Evolutionary conservation across 1,284 basidiomycete genomes (phyloP).

Genomic region (Leccinum solheimii): DNA sequence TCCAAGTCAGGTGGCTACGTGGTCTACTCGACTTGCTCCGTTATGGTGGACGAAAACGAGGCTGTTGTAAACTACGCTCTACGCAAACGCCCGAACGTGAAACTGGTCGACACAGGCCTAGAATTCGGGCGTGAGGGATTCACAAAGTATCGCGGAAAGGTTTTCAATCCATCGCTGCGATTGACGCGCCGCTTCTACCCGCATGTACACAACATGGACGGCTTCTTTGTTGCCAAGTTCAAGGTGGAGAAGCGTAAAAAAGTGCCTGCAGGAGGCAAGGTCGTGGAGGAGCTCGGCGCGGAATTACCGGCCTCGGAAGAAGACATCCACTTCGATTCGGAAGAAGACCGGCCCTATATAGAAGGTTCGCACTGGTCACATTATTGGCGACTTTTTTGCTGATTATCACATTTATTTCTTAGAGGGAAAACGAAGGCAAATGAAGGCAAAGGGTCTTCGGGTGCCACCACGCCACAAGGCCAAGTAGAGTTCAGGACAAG

Average conservation of each 20-base stretch:
- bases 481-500: constrained; percentile 5
- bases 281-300: constrained; percentile 25
- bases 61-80: constrained; percentile 98
- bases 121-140: constrained; percentile 94
- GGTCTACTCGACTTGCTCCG: constrained; percentile 98
- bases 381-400: constrained; percentile 1
- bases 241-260: constrained; percentile 84
- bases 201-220: constrained; percentile 95
- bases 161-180: constrained; percentile 78
- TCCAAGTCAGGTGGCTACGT: constrained; percentile 93
- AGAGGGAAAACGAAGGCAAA: constrained; percentile 71
- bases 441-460: constrained; percentile 74
- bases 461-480: constrained; percentile 48
- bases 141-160: constrained; percentile 87
- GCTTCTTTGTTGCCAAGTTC: constrained; percentile 99
- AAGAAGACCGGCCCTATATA: constrained; percentile 68
- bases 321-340: constrained; percentile 57
- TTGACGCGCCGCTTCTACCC: constrained; percentile 90
- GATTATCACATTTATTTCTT: constrained; percentile 12
- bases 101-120: constrained; percentile 91
- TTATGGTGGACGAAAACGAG: constrained; percentile 98
- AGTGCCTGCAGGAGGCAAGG: constrained; percentile 41
- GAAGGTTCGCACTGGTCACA: constrained; percentile 52
- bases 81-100: constrained; percentile 92
- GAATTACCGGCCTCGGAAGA: constrained; percentile 29